Conservation (phyloP, 1,139 yeast genomes). For the Meyerozyma smithsonii region DNA sequence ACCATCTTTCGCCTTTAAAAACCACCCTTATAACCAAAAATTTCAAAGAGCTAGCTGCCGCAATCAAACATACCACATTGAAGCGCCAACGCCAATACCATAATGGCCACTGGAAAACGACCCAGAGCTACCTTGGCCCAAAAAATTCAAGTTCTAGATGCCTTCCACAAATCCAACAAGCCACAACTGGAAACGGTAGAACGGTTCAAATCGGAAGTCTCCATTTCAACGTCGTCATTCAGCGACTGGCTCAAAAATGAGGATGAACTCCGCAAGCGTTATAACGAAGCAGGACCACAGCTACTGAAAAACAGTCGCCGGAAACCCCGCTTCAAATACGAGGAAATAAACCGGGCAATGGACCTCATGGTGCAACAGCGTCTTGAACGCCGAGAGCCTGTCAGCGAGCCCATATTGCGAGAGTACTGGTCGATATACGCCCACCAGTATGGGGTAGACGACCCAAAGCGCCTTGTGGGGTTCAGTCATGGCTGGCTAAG, state of each 20-base stretch:
- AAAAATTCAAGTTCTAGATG: constrained; percentile 51
- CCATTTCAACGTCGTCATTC: constrained; percentile 54
- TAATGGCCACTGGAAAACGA: constrained; percentile 22
- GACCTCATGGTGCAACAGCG: constrained; percentile 45
- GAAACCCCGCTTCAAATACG: constrained; percentile 51
- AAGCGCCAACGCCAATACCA: not conserved
- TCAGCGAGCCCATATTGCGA: constrained; percentile 51
- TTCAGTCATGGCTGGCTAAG: constrained; percentile 62
- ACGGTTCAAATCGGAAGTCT: constrained; percentile 40
- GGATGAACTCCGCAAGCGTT: constrained; percentile 41
- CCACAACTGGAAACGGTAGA: constrained; percentile 60
- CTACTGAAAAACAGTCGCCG: constrained; percentile 40
- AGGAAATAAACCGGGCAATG: constrained; percentile 55
- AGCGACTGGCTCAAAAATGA: constrained; percentile 60
- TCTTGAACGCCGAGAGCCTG: constrained; percentile 39
- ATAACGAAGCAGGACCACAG: constrained; percentile 30
- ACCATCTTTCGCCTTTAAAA: too few relatives aligned
- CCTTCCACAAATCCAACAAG: constrained; percentile 41
- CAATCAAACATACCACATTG: not conserved
- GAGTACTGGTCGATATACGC: constrained; percentile 56
- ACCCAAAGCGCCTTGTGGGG: constrained; percentile 50
- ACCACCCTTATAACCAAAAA: too few relatives aligned
- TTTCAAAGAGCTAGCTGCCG: too few relatives aligned
- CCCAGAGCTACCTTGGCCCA: constrained; percentile 59
- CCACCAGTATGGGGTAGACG: constrained; percentile 52